Percentiles rank a stretch among this genome's conserved stretches.
These are phyloP conservation scores for Penicillium fuscoglaucum DNA, from an alignment of 2,329 filamentous ascomycete genomes.

Conservation along the genomic window DNA sequence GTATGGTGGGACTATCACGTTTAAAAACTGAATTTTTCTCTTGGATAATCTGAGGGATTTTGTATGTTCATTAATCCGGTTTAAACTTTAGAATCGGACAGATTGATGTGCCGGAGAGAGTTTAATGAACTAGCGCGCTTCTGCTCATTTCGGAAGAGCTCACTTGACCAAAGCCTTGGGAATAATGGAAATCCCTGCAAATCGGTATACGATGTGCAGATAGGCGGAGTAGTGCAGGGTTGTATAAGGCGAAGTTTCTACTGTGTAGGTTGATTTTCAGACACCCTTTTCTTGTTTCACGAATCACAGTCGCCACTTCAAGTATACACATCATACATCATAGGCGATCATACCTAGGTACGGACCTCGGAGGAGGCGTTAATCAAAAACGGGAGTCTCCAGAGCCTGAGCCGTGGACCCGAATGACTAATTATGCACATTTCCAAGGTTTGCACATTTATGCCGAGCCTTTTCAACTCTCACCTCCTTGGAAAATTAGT, in stretches of 20 bases:
- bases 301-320: background rate
- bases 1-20: background rate
- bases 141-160: background rate
- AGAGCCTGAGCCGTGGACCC: no score
- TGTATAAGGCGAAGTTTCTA: background rate
- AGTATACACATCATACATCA: background rate
- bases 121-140: background rate
- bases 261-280: background rate
- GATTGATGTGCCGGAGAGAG: background rate
- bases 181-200: background rate
- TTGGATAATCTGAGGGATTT: background rate
- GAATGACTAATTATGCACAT: constrained; percentile 16
- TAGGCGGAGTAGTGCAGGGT: background rate
- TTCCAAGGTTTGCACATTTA: background rate
- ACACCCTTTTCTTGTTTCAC: background rate
- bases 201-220: background rate
- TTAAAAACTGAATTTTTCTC: constrained; percentile 9
- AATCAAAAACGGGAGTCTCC: background rate
- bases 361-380: no score
- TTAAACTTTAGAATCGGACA: background rate
- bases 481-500: background rate
- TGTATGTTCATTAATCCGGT: background rate
- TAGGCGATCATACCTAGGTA: no score
- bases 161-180: background rate
- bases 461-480: background rate